Evolutionary conservation across 192 early-diverging fungal species (phyloP).

Genomic region (Neocallimastix lanati): DNA sequence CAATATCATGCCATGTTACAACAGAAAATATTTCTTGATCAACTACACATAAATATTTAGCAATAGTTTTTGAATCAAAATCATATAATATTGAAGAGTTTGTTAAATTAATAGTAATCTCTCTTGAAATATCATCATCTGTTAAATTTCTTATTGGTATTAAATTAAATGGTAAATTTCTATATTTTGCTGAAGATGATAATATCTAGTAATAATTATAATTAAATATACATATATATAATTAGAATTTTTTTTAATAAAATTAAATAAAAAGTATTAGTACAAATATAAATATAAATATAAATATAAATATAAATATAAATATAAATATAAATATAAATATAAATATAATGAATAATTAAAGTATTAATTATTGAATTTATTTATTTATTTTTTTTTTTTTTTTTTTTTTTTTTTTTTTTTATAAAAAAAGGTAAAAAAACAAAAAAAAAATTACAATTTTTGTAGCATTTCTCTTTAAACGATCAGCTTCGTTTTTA

Average conservation of each 20-base stretch:
- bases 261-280: too few species aligned
- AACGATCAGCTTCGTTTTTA: neutral
- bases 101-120: conserved; percentile 6
- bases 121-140: neutral
- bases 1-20: conserved; percentile 9
- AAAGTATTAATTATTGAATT: too few species aligned
- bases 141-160: neutral
- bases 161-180: neutral
- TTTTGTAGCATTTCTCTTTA: neutral
- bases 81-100: conserved; percentile 11
- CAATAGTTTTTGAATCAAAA: conserved; percentile 22
- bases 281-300: too few species aligned
- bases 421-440: too few species aligned
- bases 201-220: neutral
- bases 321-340: too few species aligned
- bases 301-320: too few species aligned
- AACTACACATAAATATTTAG: conserved; percentile 18
- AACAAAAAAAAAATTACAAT: neutral
- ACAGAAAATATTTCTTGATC: conserved; percentile 7
- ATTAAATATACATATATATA: too few species aligned
- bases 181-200: neutral
- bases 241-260: too few species aligned
- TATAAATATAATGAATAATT: too few species aligned
- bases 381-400: too few species aligned
- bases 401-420: too few species aligned